A percentile compares a stretch with the other conserved stretches of the same genome.
phyloP scores from a whole-genome alignment of 257 asterid genomes.

The Gentiana dahurica region DNA sequence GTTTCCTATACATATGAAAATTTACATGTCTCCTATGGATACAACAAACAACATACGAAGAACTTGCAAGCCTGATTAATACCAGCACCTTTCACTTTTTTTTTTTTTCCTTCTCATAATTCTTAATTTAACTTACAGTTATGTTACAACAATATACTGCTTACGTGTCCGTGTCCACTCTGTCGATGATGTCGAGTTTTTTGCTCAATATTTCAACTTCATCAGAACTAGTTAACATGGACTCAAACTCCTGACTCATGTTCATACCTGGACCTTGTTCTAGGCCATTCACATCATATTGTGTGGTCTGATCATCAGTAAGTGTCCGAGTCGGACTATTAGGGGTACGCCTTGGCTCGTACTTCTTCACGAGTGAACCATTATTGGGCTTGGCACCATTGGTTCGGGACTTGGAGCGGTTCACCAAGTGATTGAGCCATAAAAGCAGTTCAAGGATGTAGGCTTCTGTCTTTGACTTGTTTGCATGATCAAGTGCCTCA shows the following conservation, averaged over 20 bases:
- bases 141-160: no score
- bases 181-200: neutral
- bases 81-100: no score
- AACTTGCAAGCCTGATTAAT: no score
- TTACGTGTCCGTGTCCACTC: neutral
- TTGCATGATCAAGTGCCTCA: slow-evolving; percentile 74
- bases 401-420: slow-evolving; percentile 29
- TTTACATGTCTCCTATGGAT: no score
- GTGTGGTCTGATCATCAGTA: slow-evolving; percentile 14
- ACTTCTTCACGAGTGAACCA: slow-evolving; percentile 9
- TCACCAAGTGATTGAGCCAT: slow-evolving; percentile 60
- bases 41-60: no score
- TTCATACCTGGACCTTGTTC: slow-evolving; percentile 4
- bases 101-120: no score
- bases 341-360: slow-evolving; percentile 10
- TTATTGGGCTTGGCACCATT: slow-evolving; percentile 11
- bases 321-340: slow-evolving; percentile 1
- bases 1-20: no score
- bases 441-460: slow-evolving; percentile 46
- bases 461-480: slow-evolving; percentile 50
- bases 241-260: slow-evolving; percentile 7
- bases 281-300: neutral
- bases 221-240: neutral
- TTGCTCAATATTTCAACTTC: neutral
- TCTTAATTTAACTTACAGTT: no score